phyloP scores from a whole-genome alignment of 345 rosid species.

The Lepidium sativum region DNA sequence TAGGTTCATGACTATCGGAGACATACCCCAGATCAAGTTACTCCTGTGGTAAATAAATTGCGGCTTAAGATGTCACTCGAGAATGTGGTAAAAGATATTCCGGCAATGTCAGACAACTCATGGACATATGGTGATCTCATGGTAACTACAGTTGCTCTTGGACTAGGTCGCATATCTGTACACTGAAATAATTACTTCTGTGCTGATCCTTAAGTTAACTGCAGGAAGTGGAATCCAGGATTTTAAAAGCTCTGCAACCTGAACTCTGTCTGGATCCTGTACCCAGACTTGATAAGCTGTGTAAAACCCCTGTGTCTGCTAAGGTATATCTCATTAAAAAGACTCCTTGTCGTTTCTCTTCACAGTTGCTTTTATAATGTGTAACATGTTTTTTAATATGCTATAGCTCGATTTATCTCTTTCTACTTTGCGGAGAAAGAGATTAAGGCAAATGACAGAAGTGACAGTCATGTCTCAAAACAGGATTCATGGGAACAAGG shows the following conservation, averaged over 20 bases:
- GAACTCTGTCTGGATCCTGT: conserved; percentile 81
- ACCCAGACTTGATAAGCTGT: conserved; percentile 83
- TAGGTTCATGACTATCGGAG: conserved; percentile 86
- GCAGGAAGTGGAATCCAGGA: conserved; percentile 95
- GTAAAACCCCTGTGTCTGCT: conserved; percentile 35
- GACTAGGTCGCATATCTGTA: background rate
- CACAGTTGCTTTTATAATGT: conserved; percentile 3
- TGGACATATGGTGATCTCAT: conserved; percentile 98
- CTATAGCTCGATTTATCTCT: conserved; percentile 67
- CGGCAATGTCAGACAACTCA: conserved; percentile 60
- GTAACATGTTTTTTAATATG: conserved; percentile 15
- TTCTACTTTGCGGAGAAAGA: conserved; percentile 56
- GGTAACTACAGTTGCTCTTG: conserved; percentile 36
- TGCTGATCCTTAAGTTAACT: conserved; percentile 11
- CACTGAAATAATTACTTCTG: background rate
- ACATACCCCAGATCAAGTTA: conserved; percentile 45
- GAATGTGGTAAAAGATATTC: conserved; percentile 91
- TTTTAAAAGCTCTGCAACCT: conserved; percentile 89
- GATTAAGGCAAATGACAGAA: conserved; percentile 62
- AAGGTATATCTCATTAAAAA: conserved; percentile 38
- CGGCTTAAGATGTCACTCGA: conserved; percentile 75
- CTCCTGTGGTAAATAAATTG: conserved; percentile 56
- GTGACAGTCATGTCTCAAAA: conserved; percentile 47
- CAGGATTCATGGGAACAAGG: conserved; percentile 69
- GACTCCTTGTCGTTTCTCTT: conserved; percentile 9